Percentiles rank a stretch among this genome's conserved stretches.
phyloP scores from a whole-genome alignment of 768 basidiomycete species.

The Termitomyces sp. region DNA sequence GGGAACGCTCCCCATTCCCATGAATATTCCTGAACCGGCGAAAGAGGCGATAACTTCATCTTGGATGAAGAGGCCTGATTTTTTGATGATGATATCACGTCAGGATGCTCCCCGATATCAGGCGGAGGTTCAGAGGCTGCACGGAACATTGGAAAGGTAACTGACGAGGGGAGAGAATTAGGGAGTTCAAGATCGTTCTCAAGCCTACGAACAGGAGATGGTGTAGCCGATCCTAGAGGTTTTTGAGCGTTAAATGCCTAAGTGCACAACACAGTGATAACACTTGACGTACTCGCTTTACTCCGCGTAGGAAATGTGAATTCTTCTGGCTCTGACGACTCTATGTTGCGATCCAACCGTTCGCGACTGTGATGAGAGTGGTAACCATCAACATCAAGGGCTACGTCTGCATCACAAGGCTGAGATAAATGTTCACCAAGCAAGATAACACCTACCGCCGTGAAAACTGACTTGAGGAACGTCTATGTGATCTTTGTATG shows the following conservation, averaged over 20 bases:
- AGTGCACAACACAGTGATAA: not conserved
- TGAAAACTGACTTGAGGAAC: slow-evolving; percentile 59
- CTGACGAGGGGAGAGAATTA: not conserved
- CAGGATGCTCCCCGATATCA: slow-evolving; percentile 28
- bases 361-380: slow-evolving; percentile 44
- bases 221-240: slow-evolving; percentile 15
- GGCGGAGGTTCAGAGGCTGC: slow-evolving; percentile 61
- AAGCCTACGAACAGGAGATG: slow-evolving; percentile 15
- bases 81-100: not conserved
- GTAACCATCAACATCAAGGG: slow-evolving; percentile 82
- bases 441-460: slow-evolving; percentile 32
- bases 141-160: slow-evolving; percentile 28
- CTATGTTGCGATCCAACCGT: slow-evolving; percentile 35
- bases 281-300: slow-evolving; percentile 3
- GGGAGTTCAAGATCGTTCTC: not conserved
- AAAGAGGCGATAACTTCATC: slow-evolving; percentile 1
- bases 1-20: slow-evolving; percentile 97
- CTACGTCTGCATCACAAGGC: slow-evolving; percentile 48
- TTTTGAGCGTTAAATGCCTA: not conserved
- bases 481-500: slow-evolving; percentile 33
- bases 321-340: slow-evolving; percentile 16
- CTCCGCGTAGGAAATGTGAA: slow-evolving; percentile 6
- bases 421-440: not conserved
- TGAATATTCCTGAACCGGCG: slow-evolving; percentile 62
- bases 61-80: slow-evolving; percentile 10